Base-by-base conservation (phyloP, 352 stramenopile genomes). In the Globisporangium uncinulatum region DNA sequence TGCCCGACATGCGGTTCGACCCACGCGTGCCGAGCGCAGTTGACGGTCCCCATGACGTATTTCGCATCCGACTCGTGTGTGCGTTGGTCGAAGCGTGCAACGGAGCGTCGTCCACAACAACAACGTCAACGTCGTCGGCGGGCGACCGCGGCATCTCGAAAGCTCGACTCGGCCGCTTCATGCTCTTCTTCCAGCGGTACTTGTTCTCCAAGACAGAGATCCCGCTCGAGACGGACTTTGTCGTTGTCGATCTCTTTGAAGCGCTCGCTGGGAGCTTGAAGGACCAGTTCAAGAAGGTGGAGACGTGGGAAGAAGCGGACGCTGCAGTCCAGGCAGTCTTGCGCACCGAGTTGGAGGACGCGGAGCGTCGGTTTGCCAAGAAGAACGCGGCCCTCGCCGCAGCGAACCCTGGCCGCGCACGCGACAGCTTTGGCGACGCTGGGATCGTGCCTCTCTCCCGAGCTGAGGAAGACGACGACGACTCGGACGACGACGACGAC, bases 171-270 rank as follows among this genome's bases (percentile, higher is more conserved):
- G 79, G 86, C 21, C 85, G 81, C 14, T 97, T 97, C 58, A 81
- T 98, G 57, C 64, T 85, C 8, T 96, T 97, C 61, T 97, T 98
- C 62, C 94, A 98, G 66, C 86, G 94, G 29, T 99, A 99, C 74
- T 81, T 98, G 17, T 97, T 98, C 47, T 95, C 92, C 29, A 99
- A 99, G 72, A 80, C 74, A 5, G 86, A 95, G 39, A 81, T 99
- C 14, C 96, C 96, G 1, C 83, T 97, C 45, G 96, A 99, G 54
- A 97, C 97, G 32, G 84, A 97, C 54, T 98, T 96, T 70, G 74
- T 92, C 37, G 79, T 97, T 43, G 73, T 87, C 7, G 81, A 98
- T 49, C 59, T 92, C 8, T 87, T 92, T 50, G 84, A 96, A 20
- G 63, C 81, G 39, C 67, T 96, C 7, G 39, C 66, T 0, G 59